Conservation (phyloP, 352 stramenopile genomes). For the Pythium rishiriense region DNA sequence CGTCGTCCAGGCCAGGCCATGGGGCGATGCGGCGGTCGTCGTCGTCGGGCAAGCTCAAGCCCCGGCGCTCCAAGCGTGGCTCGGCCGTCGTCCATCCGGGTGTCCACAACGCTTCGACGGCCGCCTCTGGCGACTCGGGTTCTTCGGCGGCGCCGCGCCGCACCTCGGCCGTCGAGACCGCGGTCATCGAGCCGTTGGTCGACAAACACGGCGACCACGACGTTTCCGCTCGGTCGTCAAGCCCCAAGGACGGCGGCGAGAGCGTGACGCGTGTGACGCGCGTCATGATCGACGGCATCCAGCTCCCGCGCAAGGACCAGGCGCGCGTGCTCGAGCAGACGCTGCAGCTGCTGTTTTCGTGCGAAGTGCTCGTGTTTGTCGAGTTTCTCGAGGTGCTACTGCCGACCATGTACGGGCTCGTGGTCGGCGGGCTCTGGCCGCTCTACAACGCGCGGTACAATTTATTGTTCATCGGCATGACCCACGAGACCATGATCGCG, state of each 20-base stretch:
- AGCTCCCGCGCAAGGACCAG: conserved; percentile 23
- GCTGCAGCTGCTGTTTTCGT: conserved; percentile 27
- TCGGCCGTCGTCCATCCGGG: conserved; percentile 1
- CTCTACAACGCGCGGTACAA: conserved; percentile 19
- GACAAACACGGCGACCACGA: not conserved
- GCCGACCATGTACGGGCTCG: conserved; percentile 18
- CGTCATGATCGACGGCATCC: conserved; percentile 22
- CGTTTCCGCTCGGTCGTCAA: too few species aligned
- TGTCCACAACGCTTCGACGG: not conserved
- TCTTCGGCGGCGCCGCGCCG: not conserved
- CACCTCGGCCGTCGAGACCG: not conserved
- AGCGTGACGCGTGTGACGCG: conserved; percentile 2
- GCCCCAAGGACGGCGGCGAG: too few species aligned
- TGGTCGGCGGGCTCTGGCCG: not conserved
- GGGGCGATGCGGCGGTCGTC: not conserved
- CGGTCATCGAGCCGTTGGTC: not conserved
- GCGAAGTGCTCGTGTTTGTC: conserved; percentile 6
- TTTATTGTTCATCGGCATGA: not conserved
- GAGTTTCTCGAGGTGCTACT: conserved; percentile 29
- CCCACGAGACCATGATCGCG: not conserved
- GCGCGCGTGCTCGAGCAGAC: conserved; percentile 28
- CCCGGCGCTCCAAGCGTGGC: not conserved
- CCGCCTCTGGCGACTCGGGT: too few species aligned
- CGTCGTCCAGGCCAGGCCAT: not conserved
- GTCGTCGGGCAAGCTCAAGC: not conserved